phyloP scores from a whole-genome alignment of 2,329 filamentous ascomycete genomes.

The Penicillium frequentans region DNA sequence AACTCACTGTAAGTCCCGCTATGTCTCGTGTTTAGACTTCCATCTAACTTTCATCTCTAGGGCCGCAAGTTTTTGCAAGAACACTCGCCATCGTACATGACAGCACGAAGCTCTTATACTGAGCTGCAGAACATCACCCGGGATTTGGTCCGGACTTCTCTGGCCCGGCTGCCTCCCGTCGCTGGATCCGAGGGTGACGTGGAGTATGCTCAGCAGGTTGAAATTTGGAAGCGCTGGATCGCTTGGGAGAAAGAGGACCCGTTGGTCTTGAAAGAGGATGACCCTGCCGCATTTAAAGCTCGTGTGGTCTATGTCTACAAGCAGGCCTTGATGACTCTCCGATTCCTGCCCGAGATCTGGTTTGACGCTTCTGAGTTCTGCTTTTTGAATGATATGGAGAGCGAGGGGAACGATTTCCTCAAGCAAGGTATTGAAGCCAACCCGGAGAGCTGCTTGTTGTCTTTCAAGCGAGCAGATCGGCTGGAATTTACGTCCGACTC shows the following conservation, averaged over 20 bases:
- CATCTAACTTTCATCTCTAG: conserved; percentile 42
- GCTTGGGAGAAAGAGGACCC: conserved; percentile 94
- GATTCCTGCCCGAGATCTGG: conserved; percentile 96
- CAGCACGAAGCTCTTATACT: conserved; percentile 84
- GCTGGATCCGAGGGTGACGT: conserved; percentile 83
- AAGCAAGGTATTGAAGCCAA: conserved; percentile 82
- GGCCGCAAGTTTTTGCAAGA: conserved; percentile 94
- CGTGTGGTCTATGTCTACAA: conserved; percentile 89
- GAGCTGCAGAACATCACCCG: conserved; percentile 86
- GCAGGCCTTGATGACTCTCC: conserved; percentile 86
- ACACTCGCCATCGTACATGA: conserved; percentile 91
- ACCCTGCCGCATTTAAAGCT: conserved; percentile 70
- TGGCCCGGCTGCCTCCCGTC: conserved; percentile 79
- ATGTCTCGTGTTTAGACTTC: neutral
- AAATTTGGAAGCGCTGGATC: conserved; percentile 92
- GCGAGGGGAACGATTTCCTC: conserved; percentile 76
- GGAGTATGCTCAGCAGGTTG: conserved; percentile 80
- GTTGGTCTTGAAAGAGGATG: conserved; percentile 79
- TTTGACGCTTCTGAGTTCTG: conserved; percentile 93
- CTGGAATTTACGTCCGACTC: conserved; percentile 76
- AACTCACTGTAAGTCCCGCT: conserved; percentile 66
- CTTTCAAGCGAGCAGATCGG: conserved; percentile 85
- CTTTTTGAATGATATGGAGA: conserved; percentile 70
- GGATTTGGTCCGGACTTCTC: conserved; percentile 71
- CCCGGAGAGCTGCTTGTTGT: conserved; percentile 86